phyloP scores from a whole-genome alignment of 2,329 filamentous ascomycete species.

The Fusarium falciforme region DNA sequence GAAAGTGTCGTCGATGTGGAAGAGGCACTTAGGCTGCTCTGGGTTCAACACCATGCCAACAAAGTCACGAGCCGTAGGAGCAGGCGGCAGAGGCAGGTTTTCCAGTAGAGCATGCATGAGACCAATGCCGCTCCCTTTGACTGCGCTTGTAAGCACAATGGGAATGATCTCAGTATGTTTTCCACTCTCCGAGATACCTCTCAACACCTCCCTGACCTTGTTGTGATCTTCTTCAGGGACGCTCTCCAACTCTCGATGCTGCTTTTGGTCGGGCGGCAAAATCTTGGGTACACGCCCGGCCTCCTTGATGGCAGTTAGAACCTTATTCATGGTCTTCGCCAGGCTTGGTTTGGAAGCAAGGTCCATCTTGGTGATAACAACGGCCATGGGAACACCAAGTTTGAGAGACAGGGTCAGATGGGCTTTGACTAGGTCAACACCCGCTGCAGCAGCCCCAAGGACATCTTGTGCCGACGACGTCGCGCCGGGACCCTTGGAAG shows the following conservation, averaged over 20 bases:
- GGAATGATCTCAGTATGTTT: slow-evolving; percentile 72
- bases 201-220: slow-evolving; percentile 68
- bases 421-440: slow-evolving; percentile 79
- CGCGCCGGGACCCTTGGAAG: slow-evolving; percentile 47
- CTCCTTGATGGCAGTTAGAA: slow-evolving; percentile 82
- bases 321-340: slow-evolving; percentile 75
- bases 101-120: slow-evolving; percentile 85
- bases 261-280: slow-evolving; percentile 67
- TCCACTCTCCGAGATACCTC: slow-evolving; percentile 58
- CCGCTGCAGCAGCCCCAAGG: slow-evolving; percentile 61
- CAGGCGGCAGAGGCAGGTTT: slow-evolving; percentile 75
- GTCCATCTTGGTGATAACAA: slow-evolving; percentile 93
- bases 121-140: slow-evolving; percentile 85
- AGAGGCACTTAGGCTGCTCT: slow-evolving; percentile 73
- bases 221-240: slow-evolving; percentile 67
- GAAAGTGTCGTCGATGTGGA: slow-evolving; percentile 93
- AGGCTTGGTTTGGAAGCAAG: slow-evolving; percentile 80
- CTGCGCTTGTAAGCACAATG: slow-evolving; percentile 87
- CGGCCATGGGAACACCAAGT: slow-evolving; percentile 78
- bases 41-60: slow-evolving; percentile 67
- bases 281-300: slow-evolving; percentile 80
- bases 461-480: slow-evolving; percentile 64
- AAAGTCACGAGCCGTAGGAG: slow-evolving; percentile 65
- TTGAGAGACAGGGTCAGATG: slow-evolving; percentile 89
- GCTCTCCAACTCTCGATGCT: slow-evolving; percentile 63